A percentile compares a stretch with the other conserved stretches of the same genome.
Evolutionary conservation across 305 asterid species (phyloP).

Genomic region (Fraxinus latifolia): DNA sequence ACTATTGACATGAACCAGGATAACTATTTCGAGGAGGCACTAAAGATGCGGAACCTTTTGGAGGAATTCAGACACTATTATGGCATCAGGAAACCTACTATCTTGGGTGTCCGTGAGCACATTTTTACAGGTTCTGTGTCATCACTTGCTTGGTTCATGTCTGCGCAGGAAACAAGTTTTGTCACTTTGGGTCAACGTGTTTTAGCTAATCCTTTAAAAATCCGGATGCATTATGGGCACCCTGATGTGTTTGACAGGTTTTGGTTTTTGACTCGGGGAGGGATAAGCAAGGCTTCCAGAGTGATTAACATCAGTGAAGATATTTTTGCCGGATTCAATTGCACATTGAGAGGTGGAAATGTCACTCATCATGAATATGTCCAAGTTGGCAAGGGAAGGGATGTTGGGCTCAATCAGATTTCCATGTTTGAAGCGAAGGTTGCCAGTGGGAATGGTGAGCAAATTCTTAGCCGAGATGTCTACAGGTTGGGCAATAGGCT

Average conservation of each 20-base stretch:
- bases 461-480: slow-evolving; percentile 58
- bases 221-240: slow-evolving; percentile 69
- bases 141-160: slow-evolving; percentile 73
- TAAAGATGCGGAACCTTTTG: slow-evolving; percentile 60
- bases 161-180: slow-evolving; percentile 65
- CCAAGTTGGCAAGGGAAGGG: slow-evolving; percentile 74
- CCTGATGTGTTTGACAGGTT: slow-evolving; percentile 67
- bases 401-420: slow-evolving; percentile 60
- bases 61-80: slow-evolving; percentile 50
- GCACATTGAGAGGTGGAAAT: slow-evolving; percentile 65
- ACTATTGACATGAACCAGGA: slow-evolving; percentile 74
- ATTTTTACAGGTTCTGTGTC: slow-evolving; percentile 66
- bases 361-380: slow-evolving; percentile 63
- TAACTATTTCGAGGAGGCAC: slow-evolving; percentile 66
- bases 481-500: slow-evolving; percentile 63
- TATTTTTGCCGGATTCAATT: slow-evolving; percentile 67
- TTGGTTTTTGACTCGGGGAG: slow-evolving; percentile 70
- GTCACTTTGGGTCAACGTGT: slow-evolving; percentile 72
- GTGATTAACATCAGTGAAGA: slow-evolving; percentile 67
- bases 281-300: slow-evolving; percentile 67
- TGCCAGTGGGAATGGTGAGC: slow-evolving; percentile 68
- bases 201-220: slow-evolving; percentile 59
- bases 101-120: slow-evolving; percentile 65
- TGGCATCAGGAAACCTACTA: slow-evolving; percentile 61
- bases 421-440: slow-evolving; percentile 71